phyloP scores from a whole-genome alignment of 1,284 basidiomycete genomes.

The Sporisorium scitamineum region DNA sequence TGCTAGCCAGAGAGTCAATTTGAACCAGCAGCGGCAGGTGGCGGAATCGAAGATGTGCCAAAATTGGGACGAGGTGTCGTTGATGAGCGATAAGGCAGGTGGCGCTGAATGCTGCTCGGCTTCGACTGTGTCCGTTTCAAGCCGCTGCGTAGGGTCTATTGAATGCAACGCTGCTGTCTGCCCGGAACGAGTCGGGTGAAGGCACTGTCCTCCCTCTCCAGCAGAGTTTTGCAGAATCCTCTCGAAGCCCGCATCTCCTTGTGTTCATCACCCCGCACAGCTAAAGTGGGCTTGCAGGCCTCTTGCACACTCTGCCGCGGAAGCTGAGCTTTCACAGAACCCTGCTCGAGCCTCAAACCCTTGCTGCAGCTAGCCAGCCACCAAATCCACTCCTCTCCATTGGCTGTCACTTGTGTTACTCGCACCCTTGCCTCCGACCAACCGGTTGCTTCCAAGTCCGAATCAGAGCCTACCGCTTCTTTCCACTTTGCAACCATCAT shows the following conservation, averaged over 20 bases:
- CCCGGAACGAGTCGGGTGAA: constrained; percentile 37
- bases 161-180: neutral
- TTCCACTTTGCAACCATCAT: constrained; percentile 9
- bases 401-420: constrained; percentile 10
- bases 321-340: constrained; percentile 17
- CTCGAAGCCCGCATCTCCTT: constrained; percentile 11
- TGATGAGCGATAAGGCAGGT: constrained; percentile 13
- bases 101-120: constrained; percentile 1
- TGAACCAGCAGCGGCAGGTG: neutral
- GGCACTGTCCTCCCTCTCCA: neutral
- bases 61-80: neutral
- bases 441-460: neutral
- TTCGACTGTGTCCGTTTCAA: constrained; percentile 1
- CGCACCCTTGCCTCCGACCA: neutral
- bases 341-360: constrained; percentile 24
- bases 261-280: neutral
- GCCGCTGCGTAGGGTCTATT: neutral
- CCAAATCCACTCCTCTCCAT: constrained; percentile 25
- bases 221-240: constrained; percentile 4
- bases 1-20: neutral
- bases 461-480: constrained; percentile 3
- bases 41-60: neutral
- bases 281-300: neutral
- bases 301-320: neutral
- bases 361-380: constrained; percentile 18